phyloP scores from a whole-genome alignment of 331 rosid genomes.

The Quercus lobata region DNA sequence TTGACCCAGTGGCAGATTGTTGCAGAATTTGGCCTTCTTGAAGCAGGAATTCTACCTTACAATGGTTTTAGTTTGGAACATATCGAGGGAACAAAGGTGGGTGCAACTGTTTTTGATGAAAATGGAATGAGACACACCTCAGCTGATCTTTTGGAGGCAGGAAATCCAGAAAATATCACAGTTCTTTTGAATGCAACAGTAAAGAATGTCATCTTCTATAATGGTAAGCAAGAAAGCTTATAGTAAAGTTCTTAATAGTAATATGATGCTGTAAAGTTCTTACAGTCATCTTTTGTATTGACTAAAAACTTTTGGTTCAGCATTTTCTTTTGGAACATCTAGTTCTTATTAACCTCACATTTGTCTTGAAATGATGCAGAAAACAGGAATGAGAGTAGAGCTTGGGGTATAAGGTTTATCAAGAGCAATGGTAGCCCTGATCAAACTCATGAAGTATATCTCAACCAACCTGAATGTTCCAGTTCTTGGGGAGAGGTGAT shows the following conservation, averaged over 20 bases:
- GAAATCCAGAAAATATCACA: conserved; percentile 38
- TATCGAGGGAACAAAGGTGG: conserved; percentile 59
- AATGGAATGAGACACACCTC: conserved; percentile 54
- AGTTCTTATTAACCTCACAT: too few relatives aligned
- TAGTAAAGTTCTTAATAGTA: background rate
- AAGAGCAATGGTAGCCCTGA: conserved; percentile 43
- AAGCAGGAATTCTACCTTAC: conserved; percentile 64
- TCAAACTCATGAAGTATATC: conserved; percentile 43
- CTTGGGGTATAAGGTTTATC: conserved; percentile 55
- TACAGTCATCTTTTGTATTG: background rate
- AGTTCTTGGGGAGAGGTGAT: conserved; percentile 52
- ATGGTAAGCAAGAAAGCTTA: conserved; percentile 31
- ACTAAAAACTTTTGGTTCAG: background rate
- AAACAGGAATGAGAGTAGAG: conserved; percentile 33
- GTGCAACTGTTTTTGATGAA: conserved; percentile 54
- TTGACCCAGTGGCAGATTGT: conserved; percentile 56
- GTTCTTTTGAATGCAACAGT: conserved; percentile 70
- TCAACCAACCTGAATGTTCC: conserved; percentile 32
- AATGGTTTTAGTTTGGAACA: conserved; percentile 72
- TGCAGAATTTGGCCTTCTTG: conserved; percentile 62
- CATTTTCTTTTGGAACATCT: background rate
- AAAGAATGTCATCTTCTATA: conserved; percentile 44
- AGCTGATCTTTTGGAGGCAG: conserved; percentile 59
- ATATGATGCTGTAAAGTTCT: background rate
- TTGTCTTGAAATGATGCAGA: conserved; percentile 34